Evolutionary conservation across 108 stramenopile species (phyloP), one percentile per base, ranked within the genome.

Genomic region (Conticribra weissflogii): DNA sequence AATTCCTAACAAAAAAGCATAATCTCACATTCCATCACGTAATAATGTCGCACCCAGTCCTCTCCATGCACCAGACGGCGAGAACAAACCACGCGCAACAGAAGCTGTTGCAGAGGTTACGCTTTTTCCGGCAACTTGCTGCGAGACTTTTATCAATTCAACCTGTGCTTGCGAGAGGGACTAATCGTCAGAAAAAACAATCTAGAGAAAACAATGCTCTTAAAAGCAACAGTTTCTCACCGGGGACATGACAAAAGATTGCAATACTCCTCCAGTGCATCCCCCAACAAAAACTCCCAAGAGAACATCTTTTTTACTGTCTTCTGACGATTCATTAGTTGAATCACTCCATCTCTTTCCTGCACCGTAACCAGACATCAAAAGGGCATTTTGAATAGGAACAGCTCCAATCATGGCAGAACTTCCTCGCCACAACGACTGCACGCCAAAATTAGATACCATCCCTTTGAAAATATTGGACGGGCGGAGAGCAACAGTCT

Each of bases 301-400:
- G 14, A 85, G 62, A 15, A 62, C 61, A 57, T 12, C 36, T 9
- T 76, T 58, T 31, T 54, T 74, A 18, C 33, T 32, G 18, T 33
- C 9, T 49, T 49, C 41, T 25, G 24, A 33, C 29, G 47, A 54
- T 34, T 49, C 63, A 55, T 56, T 53, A 3, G 47, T 36, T n/a
- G 36, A 63, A 3, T 71, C 71, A 54, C 66, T 71, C 67, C 76
- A 94, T 22, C 80, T 69, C 63, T 90, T 87, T 0, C 93, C 93
- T 36, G 79, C 60, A 4, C 93, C 93, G 68, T 95, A 95, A 46
- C 93, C 93, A 29, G 86, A 83, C 90, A 95, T 92, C 28, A 95
- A 63, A 54, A 95, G 41, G 0, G 89, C 88, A 77, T 95, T 95
- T 62, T 95, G 93, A 45, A 95, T 16, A 8, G 93, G 93, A 14